A percentile compares a stretch with the other conserved stretches of the same genome.
Conservation (phyloP, 179 eudicot species). For the Silene coronaria region DNA sequence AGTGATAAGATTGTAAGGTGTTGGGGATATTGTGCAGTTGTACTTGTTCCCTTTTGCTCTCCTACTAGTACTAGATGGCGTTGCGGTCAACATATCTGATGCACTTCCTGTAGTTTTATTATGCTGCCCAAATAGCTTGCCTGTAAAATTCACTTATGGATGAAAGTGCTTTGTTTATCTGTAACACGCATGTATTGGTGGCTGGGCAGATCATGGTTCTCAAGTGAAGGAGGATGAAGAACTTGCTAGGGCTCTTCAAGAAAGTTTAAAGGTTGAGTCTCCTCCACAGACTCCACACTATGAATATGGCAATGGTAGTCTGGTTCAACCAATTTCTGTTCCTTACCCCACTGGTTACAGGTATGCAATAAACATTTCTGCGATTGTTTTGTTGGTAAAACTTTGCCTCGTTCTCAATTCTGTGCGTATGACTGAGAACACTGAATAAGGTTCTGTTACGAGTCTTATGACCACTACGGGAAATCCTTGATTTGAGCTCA, state of each 20-base stretch:
- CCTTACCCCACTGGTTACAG: constrained; percentile 65
- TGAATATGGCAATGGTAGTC: constrained; percentile 35
- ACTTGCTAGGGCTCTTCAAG: constrained; percentile 79
- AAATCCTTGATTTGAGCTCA: not conserved
- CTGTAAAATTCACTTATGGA: not conserved
- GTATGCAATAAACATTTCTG: constrained; percentile 27
- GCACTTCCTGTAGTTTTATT: constrained; percentile 5
- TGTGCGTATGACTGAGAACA: not conserved
- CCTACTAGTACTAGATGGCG: not conserved
- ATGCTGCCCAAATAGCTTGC: not conserved
- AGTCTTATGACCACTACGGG: not conserved
- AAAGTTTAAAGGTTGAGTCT: constrained; percentile 60
- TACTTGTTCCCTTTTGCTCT: not conserved
- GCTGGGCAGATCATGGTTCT: constrained; percentile 42
- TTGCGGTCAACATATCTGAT: not conserved
- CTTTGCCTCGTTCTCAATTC: not conserved
- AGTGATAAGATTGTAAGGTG: not conserved
- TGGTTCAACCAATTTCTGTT: constrained; percentile 53
- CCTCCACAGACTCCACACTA: constrained; percentile 41
- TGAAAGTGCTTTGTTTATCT: not conserved
- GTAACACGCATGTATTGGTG: constrained; percentile 5
- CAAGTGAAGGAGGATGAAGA: constrained; percentile 78
- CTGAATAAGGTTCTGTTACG: not conserved
- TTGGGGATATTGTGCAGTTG: not conserved
- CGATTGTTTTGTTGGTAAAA: not conserved